phyloP scores from a whole-genome alignment of 352 stramenopile genomes.

The Globisporangium rhizosaccharum region DNA sequence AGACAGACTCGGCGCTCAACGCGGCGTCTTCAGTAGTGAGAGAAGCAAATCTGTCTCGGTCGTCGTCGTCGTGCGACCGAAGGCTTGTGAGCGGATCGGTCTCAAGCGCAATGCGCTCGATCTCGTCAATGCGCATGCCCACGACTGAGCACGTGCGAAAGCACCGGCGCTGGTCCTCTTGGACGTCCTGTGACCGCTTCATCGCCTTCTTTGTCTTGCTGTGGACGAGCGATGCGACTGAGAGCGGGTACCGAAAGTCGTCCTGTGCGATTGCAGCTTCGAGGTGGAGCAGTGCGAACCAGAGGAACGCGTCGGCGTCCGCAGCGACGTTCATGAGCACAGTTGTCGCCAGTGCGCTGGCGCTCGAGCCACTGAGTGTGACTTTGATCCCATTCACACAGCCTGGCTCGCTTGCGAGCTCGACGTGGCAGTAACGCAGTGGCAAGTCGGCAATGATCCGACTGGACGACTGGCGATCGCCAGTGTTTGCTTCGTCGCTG shows the following conservation, averaged over 20 bases:
- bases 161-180: conserved; percentile 27
- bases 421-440: conserved; percentile 40
- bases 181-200: conserved; percentile 12
- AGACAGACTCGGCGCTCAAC: not conserved
- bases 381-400: conserved; percentile 49
- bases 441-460: conserved; percentile 20
- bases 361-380: conserved; percentile 8
- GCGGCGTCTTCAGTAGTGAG: not conserved
- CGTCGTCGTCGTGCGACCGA: not conserved
- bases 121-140: conserved; percentile 29
- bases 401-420: conserved; percentile 37
- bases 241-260: conserved; percentile 32
- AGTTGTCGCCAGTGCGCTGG: conserved; percentile 13
- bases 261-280: conserved; percentile 46
- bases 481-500: not conserved
- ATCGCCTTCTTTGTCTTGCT: conserved; percentile 13
- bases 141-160: conserved; percentile 33
- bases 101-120: conserved; percentile 26
- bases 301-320: conserved; percentile 45
- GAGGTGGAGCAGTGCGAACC: conserved; percentile 49
- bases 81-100: conserved; percentile 15
- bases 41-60: not conserved
- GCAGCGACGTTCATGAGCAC: conserved; percentile 39
- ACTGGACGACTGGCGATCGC: not conserved
- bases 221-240: conserved; percentile 12